Conservation (phyloP, 352 stramenopile species). For the Phytophthora ramorum region DNA sequence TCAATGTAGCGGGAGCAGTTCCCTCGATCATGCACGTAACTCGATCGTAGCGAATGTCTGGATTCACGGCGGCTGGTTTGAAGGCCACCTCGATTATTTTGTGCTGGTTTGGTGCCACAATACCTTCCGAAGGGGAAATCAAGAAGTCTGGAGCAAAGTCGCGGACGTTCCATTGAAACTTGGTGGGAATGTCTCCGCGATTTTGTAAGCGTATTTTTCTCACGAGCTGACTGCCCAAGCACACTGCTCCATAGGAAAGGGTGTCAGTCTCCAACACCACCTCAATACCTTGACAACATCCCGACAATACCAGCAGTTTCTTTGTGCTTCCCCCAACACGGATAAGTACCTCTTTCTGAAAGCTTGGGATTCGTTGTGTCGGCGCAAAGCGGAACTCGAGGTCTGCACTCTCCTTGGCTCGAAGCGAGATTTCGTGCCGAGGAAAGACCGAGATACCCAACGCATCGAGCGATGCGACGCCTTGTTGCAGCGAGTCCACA, state of each 20-base stretch:
- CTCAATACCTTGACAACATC: constrained; percentile 92
- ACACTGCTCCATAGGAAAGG: constrained; percentile 91
- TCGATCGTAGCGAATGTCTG: constrained; percentile 90
- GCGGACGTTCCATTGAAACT: constrained; percentile 87
- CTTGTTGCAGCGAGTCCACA: constrained; percentile 32
- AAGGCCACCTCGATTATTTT: constrained; percentile 93
- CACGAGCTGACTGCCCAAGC: constrained; percentile 84
- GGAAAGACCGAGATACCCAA: constrained; percentile 77
- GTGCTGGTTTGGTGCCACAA: constrained; percentile 85
- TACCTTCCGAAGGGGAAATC: constrained; percentile 81
- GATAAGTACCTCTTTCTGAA: constrained; percentile 75
- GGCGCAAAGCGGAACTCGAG: constrained; percentile 83
- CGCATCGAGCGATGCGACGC: constrained; percentile 41
- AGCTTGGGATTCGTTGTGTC: constrained; percentile 63
- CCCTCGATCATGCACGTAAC: constrained; percentile 78
- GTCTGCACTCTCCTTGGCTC: constrained; percentile 77
- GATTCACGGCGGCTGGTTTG: constrained; percentile 73
- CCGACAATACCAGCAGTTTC: constrained; percentile 84
- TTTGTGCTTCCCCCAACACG: constrained; percentile 67
- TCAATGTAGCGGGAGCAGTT: constrained; percentile 64
- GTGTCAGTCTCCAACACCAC: constrained; percentile 90
- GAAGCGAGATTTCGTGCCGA: constrained; percentile 64
- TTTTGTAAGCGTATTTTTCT: constrained; percentile 92
- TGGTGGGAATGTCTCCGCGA: constrained; percentile 87
- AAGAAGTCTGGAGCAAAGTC: constrained; percentile 86